Evolutionary conservation across 768 basidiomycete genomes (phyloP), one percentile per base, ranked within the genome.

Genomic region (Auricularia auricula-judae): DNA sequence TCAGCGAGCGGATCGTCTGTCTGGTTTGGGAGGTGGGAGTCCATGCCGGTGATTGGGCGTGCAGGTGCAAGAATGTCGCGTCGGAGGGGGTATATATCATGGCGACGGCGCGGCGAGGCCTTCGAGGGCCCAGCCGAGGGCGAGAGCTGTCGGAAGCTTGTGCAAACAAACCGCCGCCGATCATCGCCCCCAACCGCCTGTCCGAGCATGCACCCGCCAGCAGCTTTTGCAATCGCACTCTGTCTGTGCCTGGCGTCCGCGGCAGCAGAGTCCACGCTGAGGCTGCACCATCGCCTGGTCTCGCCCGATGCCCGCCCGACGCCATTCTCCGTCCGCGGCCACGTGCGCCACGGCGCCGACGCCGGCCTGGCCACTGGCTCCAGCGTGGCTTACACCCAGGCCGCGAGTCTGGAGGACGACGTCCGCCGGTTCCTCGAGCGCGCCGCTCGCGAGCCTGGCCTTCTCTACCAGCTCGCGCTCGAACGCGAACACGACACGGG

Each of bases 381-480:
- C 47, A 51, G 47, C 18, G 47, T 21, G 47, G 47, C 21, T 5
- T 10, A 12, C 21, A 18, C 47, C 47, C 47, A 51, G 47, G 47
- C 18, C 47, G 10, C 14, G 21, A 51, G 47, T 18, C 47, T 51
- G 10, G 18, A 51, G 47, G 14, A 16, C 47, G 47, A 51, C 47
- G 5, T 51, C 14, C 47, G 47, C 21, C 47, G 2, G 14, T 18
- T 11, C 47, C 76, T 74, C 58, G 70, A 77, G 23, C 66, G 73
- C 16, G 75, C 78, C 62, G 74, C 56, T 10, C 56, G 56, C 4
- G 34, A 59, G 29, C 56, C 56, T 23, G 23, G 76, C 8, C 79
- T 82, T 16, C 74, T 87, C 64, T 91, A 91, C 73, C 89, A 92
- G 75, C 74, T 92, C 58, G 87, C 91, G 56, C 76, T 93, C 67